A percentile compares a stretch with the other conserved stretches of the same genome.
phyloP scores from a whole-genome alignment of 2,329 filamentous ascomycete genomes.

The Diaporthe sp. region DNA sequence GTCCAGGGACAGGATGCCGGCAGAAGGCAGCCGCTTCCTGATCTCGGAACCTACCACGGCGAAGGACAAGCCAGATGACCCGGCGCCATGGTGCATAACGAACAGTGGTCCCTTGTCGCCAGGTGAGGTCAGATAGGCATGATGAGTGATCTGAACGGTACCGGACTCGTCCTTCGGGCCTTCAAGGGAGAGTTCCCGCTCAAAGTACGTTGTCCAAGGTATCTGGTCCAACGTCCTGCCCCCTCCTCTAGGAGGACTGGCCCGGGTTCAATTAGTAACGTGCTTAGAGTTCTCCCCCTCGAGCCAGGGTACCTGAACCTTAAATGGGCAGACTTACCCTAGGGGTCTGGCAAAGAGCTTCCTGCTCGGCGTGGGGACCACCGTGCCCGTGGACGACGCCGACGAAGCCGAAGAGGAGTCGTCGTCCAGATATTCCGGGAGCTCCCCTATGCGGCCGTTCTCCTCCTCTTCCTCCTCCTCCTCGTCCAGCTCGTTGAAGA shows the following conservation, averaged over 20 bases:
- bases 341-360: constrained; percentile 79
- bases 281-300: neutral
- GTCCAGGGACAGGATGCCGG: constrained; percentile 87
- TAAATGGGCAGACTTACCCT: constrained; percentile 64
- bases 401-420: constrained; percentile 84
- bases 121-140: constrained; percentile 90
- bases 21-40: constrained; percentile 79
- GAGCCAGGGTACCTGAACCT: constrained; percentile 6
- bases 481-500: constrained; percentile 66
- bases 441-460: constrained; percentile 54
- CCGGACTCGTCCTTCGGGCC: constrained; percentile 56
- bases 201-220: constrained; percentile 92
- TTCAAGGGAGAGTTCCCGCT: constrained; percentile 82
- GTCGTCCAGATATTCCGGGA: constrained; percentile 66
- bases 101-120: constrained; percentile 82
- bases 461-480: constrained; percentile 57
- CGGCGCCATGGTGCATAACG: constrained; percentile 94
- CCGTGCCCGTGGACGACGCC: constrained; percentile 92
- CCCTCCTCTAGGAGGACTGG: constrained; percentile 56
- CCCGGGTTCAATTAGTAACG: neutral
- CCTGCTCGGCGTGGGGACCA: constrained; percentile 82
- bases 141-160: constrained; percentile 71
- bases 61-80: constrained; percentile 93
- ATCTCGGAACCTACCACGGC: constrained; percentile 84
- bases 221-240: constrained; percentile 73